Base-by-base conservation (phyloP, 805 yeast species). In the Isabelozyma pseudorhagii region DNA sequence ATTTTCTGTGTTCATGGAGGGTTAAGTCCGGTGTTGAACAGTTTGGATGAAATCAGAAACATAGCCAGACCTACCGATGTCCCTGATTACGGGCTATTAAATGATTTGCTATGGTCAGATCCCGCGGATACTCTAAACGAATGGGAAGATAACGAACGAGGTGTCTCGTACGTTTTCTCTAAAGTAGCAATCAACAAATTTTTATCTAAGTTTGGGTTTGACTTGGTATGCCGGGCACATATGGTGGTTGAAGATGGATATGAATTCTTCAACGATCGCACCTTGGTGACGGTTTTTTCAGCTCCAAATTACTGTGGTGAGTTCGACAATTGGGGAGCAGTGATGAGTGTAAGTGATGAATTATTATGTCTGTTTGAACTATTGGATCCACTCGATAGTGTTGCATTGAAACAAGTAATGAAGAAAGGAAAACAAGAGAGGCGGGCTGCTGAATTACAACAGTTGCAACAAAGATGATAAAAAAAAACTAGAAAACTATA, bases 241-340 rank as follows among this genome's bases (percentile, higher is more conserved):
- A 88, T 88, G 96, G 96, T 87, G 53, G 91, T 85, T 8, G 91
- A 85, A 59, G 91, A 85, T 59, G 91, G 91, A 7, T 85, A 85
- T 64, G 91, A 85, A 64, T 85, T 85, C 58, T 85, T 85, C 72
- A 84, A 85, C 57, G 89, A 85, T 61, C 69, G 87, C 34, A 80
- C 85, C 8, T 71, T 85, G 54, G 90, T 85, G 21, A 85, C 91
- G 0, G 89, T 85, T 18, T 85, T 85, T 61, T 78, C 84, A 46
- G 91, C 91, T 2, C 91, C 90, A 9, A 85, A 85, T 64, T 85
- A 85, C 63, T 85, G 90, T 60, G 90, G 91, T n/a, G 91, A 85
- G 66, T 85, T 85, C 61, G 89, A 91, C 65, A 90, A 90, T 61
- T 90, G 97, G 97, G 97, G 97, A 21, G 99, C 99, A 2, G 97